Conservation (phyloP, 345 rosid species). For the Hibiscus tridactylites region DNA sequence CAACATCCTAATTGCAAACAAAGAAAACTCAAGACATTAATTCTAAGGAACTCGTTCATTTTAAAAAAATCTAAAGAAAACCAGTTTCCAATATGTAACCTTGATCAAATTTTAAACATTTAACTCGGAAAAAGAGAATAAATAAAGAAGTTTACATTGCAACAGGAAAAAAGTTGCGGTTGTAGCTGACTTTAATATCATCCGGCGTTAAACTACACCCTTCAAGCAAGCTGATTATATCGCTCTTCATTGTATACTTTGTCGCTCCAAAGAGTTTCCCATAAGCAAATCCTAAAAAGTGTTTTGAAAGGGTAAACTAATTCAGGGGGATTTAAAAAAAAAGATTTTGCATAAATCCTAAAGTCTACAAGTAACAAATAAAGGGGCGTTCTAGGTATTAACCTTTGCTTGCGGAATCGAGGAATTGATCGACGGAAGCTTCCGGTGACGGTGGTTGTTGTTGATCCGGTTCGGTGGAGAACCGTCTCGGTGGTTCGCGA, state of each 20-base stretch:
- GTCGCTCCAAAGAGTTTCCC: slow-evolving; percentile 42
- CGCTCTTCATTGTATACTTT: slow-evolving; percentile 49
- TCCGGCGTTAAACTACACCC: slow-evolving; percentile 43
- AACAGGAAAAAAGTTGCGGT: slow-evolving; percentile 26
- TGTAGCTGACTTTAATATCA: slow-evolving; percentile 56
- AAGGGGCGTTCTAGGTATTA: not conserved
- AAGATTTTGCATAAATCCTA: slow-evolving; percentile 5
- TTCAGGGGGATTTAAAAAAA: too few species aligned
- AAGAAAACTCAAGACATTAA: not conserved
- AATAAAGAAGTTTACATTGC: slow-evolving; percentile 24
- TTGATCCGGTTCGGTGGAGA: slow-evolving; percentile 47
- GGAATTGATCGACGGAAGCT: slow-evolving; percentile 26
- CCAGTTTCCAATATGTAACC: not conserved
- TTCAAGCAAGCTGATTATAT: slow-evolving; percentile 51
- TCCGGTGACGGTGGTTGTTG: slow-evolving; percentile 26
- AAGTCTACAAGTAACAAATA: not conserved
- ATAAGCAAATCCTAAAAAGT: slow-evolving; percentile 28
- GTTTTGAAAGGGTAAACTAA: not conserved
- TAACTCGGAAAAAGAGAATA: not conserved
- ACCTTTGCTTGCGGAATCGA: slow-evolving; percentile 20
- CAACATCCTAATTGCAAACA: slow-evolving; percentile 40
- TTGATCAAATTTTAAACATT: not conserved
- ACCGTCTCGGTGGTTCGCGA: slow-evolving; percentile 27
- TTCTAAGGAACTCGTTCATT: too few species aligned
- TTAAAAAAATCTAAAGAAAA: not conserved